Conservation (phyloP, 352 stramenopile genomes). For the Phytophthora kernoviae region DNA sequence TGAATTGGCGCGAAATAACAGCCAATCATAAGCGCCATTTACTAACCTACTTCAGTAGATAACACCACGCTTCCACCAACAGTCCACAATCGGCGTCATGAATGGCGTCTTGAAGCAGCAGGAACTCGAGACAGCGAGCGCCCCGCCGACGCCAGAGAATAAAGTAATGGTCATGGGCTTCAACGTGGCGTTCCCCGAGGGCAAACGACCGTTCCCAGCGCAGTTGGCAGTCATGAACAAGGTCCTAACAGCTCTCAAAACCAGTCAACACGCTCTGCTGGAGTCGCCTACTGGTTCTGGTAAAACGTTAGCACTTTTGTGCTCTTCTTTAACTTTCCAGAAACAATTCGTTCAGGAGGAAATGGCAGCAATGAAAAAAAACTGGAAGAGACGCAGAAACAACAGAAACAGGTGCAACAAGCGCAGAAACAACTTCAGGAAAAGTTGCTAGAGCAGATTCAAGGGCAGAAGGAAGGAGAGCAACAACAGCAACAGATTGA, state of each 20-base stretch:
- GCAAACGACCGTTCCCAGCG: conserved; percentile 84
- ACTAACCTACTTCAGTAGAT: no score
- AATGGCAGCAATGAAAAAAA: conserved; percentile 11
- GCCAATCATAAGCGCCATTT: not conserved
- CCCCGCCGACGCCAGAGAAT: conserved; percentile 8
- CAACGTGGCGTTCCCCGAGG: conserved; percentile 74
- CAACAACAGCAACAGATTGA: conserved; percentile 4
- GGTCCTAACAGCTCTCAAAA: conserved; percentile 81
- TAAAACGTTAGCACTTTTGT: conserved; percentile 87
- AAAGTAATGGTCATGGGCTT: conserved; percentile 84
- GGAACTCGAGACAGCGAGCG: not conserved
- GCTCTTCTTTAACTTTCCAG: conserved; percentile 85
- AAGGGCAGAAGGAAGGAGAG: not conserved
- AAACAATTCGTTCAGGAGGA: conserved; percentile 54
- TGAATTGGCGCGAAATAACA: not conserved
- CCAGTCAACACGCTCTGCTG: conserved; percentile 77
- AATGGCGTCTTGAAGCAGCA: not conserved
- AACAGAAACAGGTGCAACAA: conserved; percentile 28
- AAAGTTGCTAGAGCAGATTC: not conserved
- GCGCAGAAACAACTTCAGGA: conserved; percentile 17
- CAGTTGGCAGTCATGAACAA: conserved; percentile 90
- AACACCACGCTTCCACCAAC: no score
- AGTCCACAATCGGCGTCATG: no score
- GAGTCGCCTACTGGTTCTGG: conserved; percentile 86
- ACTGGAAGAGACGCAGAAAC: conserved; percentile 20